These are phyloP conservation scores for Miscanthus lutarioriparius DNA, from an alignment of 176 grass and related monocot genomes.

Conservation along the genomic window DNA sequence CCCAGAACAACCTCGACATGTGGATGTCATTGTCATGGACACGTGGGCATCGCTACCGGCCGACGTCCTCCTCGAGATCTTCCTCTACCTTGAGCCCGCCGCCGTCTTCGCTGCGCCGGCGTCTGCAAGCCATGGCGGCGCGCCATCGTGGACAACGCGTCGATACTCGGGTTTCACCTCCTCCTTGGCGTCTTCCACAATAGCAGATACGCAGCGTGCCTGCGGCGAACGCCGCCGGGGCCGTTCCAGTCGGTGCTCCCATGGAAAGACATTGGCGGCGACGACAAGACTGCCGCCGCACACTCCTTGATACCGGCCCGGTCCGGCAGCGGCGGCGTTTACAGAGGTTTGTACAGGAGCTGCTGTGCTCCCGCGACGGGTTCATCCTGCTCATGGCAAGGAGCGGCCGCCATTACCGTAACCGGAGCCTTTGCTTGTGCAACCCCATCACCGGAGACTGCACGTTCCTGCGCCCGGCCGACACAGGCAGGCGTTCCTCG, in stretches of 20 bases:
- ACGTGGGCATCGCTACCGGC: not conserved
- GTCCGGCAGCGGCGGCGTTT: not conserved
- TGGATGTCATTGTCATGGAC: no score
- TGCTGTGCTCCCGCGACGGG: not conserved
- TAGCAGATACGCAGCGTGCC: not conserved
- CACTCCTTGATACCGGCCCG: not conserved
- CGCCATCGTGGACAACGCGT: not conserved
- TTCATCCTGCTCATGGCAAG: not conserved
- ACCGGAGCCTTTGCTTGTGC: not conserved
- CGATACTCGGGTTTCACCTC: not conserved
- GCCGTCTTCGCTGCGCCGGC: not conserved
- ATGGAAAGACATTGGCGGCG: not conserved
- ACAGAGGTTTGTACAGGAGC: not conserved
- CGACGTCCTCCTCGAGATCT: slow-evolving; percentile 16
- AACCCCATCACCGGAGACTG: not conserved
- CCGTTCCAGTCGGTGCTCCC: not conserved
- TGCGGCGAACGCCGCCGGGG: not conserved
- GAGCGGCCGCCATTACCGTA: not conserved
- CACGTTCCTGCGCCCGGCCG: not conserved
- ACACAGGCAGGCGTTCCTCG: not conserved
- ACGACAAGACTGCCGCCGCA: not conserved
- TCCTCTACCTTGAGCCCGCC: not conserved
- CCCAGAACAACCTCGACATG: no score
- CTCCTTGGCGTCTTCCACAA: not conserved
- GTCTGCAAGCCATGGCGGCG: slow-evolving; percentile 6